These are phyloP conservation scores for Naganishia vaughanmartiniae DNA, from an alignment of 768 basidiomycete genomes.

Conservation along the genomic window DNA sequence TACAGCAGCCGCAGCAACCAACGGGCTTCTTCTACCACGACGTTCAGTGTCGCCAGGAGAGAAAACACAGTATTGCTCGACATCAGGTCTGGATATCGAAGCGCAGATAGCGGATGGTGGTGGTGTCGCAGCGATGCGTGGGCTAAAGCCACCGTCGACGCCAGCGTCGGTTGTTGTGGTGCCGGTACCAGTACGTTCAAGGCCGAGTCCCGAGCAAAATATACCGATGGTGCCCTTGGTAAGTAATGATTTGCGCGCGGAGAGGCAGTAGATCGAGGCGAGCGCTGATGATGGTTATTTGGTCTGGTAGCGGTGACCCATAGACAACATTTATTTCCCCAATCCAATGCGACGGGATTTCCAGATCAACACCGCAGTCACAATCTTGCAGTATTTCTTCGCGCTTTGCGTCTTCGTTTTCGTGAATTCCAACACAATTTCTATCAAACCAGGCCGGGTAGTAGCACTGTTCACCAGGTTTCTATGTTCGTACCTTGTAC, in stretches of 20 bases:
- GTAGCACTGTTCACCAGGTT: neutral
- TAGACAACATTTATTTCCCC: neutral
- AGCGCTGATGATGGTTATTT: neutral
- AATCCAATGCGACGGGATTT: too few relatives aligned
- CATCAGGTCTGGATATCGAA: slow-evolving; percentile 49
- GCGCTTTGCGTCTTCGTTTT: neutral
- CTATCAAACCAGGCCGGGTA: neutral
- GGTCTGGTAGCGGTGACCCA: slow-evolving; percentile 2
- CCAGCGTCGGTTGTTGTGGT: neutral
- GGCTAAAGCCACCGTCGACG: neutral
- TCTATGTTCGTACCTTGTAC: neutral
- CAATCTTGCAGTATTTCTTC: neutral
- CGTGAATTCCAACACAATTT: neutral
- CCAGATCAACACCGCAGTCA: too few relatives aligned
- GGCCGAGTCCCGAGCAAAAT: neutral
- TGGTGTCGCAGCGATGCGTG: slow-evolving; percentile 41
- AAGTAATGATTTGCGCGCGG: neutral
- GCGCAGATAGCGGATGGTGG: slow-evolving; percentile 51
- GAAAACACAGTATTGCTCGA: slow-evolving; percentile 36
- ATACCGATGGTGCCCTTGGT: neutral
- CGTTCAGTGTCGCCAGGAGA: slow-evolving; percentile 47
- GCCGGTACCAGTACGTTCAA: neutral
- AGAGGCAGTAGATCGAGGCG: neutral
- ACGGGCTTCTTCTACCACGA: slow-evolving; percentile 10
- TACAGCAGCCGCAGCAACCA: too few relatives aligned